Evolutionary conservation across 352 stramenopile genomes (phyloP).

Genomic region (Pythium vanterpoolii): DNA sequence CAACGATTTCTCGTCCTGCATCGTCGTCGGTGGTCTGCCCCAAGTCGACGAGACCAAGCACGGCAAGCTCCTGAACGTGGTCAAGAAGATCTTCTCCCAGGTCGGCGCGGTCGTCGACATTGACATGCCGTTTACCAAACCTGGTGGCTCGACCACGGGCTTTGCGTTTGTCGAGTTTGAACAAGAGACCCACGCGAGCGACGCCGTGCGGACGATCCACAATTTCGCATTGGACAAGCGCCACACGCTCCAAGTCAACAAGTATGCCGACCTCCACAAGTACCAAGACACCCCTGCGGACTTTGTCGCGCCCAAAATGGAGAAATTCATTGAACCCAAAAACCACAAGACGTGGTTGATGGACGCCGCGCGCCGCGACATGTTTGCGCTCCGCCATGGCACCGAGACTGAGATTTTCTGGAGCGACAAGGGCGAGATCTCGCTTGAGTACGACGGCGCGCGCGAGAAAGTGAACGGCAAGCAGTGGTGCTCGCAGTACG

Average conservation of each 20-base stretch:
- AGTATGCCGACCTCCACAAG: conserved; percentile 88
- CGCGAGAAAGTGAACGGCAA: conserved; percentile 95
- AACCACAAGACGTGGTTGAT: conserved; percentile 94
- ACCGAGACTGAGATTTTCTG: conserved; percentile 97
- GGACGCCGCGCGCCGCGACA: conserved; percentile 90
- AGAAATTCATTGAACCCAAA: conserved; percentile 89
- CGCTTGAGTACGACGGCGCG: conserved; percentile 94
- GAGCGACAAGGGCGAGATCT: conserved; percentile 87
- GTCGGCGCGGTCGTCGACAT: conserved; percentile 74
- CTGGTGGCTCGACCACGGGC: conserved; percentile 55
- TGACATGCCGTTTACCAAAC: conserved; percentile 66
- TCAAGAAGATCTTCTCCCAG: conserved; percentile 87
- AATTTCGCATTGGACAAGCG: conserved; percentile 96
- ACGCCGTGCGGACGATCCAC: conserved; percentile 82
- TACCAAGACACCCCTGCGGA: conserved; percentile 58
- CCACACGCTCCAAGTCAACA: conserved; percentile 93
- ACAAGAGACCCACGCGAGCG: conserved; percentile 61
- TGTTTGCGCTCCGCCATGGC: conserved; percentile 93
- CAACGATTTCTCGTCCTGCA: conserved; percentile 75
- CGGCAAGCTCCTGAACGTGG: conserved; percentile 76
- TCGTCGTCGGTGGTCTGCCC: conserved; percentile 79
- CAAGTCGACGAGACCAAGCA: conserved; percentile 76
- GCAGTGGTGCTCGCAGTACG: conserved; percentile 98
- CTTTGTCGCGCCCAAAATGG: conserved; percentile 80
- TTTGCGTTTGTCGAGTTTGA: conserved; percentile 86